Conservation (phyloP, 306 rosid species). For the Glycyrrhiza uralensis region DNA sequence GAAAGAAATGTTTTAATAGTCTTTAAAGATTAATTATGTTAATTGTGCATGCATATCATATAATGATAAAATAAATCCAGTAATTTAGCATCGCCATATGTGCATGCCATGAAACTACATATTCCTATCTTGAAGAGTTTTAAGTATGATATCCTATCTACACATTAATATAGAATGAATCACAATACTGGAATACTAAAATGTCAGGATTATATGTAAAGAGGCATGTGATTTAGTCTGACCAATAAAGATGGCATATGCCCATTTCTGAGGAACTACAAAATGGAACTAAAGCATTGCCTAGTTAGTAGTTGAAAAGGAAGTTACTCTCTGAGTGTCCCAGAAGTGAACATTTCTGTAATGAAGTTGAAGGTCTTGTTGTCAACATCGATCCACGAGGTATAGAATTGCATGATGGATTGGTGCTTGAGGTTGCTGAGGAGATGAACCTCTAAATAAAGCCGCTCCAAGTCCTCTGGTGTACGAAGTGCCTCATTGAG, state of each 20-base stretch:
- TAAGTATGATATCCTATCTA: neutral
- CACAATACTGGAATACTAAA: neutral
- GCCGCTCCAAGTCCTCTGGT: conserved; percentile 78
- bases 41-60: neutral
- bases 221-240: neutral
- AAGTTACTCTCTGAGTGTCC: conserved; percentile 86
- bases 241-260: neutral
- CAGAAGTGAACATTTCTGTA: conserved; percentile 90
- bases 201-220: neutral
- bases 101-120: neutral
- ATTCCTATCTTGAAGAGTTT: neutral
- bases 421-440: conserved; percentile 82
- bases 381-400: conserved; percentile 80
- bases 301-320: conserved; percentile 10
- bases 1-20: too few relatives aligned
- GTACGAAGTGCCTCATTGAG: conserved; percentile 64
- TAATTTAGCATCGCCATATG: neutral
- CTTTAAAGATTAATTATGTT: conserved; percentile 4
- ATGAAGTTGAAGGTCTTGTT: conserved; percentile 74
- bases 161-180: neutral
- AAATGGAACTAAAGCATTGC: neutral
- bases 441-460: conserved; percentile 91
- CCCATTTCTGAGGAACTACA: neutral
- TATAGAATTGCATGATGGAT: conserved; percentile 66
- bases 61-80: neutral